These are phyloP conservation scores for Fusarium domesticum DNA, from an alignment of 2,329 filamentous ascomycete genomes.

Conservation along the genomic window DNA sequence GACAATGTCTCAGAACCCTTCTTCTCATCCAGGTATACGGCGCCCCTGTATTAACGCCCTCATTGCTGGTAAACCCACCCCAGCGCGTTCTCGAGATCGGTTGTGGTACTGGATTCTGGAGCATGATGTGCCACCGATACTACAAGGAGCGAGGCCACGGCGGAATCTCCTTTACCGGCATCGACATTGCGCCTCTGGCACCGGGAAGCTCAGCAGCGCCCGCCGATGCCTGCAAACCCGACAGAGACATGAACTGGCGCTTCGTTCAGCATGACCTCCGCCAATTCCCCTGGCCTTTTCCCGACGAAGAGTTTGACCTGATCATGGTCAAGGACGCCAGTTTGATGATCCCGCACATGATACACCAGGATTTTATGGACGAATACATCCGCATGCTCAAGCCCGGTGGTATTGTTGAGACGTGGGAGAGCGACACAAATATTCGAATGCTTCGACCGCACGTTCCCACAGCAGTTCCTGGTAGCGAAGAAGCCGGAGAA, in stretches of 20 bases:
- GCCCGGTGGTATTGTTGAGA: slow-evolving; percentile 75
- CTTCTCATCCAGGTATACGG: slow-evolving; percentile 80
- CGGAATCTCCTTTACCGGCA: slow-evolving; percentile 73
- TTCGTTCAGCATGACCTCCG: slow-evolving; percentile 88
- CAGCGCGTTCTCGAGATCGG: slow-evolving; percentile 78
- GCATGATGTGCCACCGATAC: slow-evolving; percentile 79
- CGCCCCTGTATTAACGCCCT: slow-evolving; percentile 71
- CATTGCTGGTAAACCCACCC: slow-evolving; percentile 64
- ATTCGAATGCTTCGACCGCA: slow-evolving; percentile 82
- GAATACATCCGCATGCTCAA: slow-evolving; percentile 75
- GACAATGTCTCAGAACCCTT: slow-evolving; percentile 80
- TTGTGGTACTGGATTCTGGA: slow-evolving; percentile 89
- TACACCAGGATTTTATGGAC: slow-evolving; percentile 57
- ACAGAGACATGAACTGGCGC: slow-evolving; percentile 78
- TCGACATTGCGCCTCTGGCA: slow-evolving; percentile 76
- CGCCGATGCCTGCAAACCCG: slow-evolving; percentile 46
- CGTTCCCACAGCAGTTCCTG: slow-evolving; percentile 50
- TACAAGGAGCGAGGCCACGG: slow-evolving; percentile 66
- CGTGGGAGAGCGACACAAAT: slow-evolving; percentile 86
- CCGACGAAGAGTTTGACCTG: slow-evolving; percentile 77
- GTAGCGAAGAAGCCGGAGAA: slow-evolving; percentile 45
- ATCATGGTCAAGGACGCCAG: slow-evolving; percentile 85
- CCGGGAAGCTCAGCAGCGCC: slow-evolving; percentile 35
- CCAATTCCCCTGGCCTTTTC: slow-evolving; percentile 71
- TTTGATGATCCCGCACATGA: slow-evolving; percentile 59